Evolutionary conservation across 371 early-diverging fungal genomes (phyloP), one percentile per base, ranked within the genome.

Genomic region (Mucor velutinosus): DNA sequence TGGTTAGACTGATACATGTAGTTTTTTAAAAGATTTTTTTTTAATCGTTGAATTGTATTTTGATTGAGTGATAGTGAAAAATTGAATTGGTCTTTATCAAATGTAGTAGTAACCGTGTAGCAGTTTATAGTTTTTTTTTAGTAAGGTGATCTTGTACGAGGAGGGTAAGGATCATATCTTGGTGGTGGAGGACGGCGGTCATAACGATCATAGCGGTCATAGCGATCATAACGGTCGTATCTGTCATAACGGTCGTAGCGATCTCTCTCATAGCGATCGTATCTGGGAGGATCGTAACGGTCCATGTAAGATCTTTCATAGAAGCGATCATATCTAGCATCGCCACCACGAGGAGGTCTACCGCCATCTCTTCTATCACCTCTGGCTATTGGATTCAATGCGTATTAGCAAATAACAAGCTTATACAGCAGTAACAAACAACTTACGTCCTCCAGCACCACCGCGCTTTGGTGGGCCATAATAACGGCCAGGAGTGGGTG

Each of bases 401-500:
- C 14, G 14, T 37, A 14, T 37, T 37, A 53, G 58, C 29, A 60
- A 64, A 59, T 68, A 43, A 62, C 55, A 60, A 30, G 39, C 33
- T 55, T 14, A 45, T 25, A 45, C 35, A 53, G n/a, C 29, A 53
- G 14, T 21, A n/a, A 30, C 25, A 23, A 53, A 12, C 23, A 14
- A 66, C 73, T 73, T 73, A 73, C 75, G 67, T 62, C 68, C 80
- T 55, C 58, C 79, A 68, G 67, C 67, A 29, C 67, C 80, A 56
- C 67, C 80, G 58, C 89, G 84, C 62, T 89, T 91, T 47, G 93
- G 90, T n/a, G 92, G 92, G 8, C 95, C 95, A 77, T 87, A 86
- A 82, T 95, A 95, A 55, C 88, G 89, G 55, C 95, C 95, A 62
- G 95, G 95, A 58, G 95, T 95, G 23, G 95, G 95, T 37, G 93